Conservation (phyloP, 169 alveolate genomes). For the Plasmodium inui region DNA sequence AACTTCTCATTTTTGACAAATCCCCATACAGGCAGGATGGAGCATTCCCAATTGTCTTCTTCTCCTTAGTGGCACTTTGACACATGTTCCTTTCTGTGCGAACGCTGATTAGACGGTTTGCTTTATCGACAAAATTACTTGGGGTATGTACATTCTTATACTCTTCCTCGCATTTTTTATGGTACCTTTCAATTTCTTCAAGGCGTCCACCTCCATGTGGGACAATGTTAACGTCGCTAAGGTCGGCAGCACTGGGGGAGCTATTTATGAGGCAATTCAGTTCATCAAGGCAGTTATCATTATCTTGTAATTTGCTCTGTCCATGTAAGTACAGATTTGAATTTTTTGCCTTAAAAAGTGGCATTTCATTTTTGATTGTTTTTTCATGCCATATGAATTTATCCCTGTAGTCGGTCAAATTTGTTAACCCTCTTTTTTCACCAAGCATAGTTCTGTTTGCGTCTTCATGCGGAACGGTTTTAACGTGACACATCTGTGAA, state of each 20-base stretch:
- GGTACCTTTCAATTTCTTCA: conserved; percentile 3
- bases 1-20: not conserved
- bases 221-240: not conserved
- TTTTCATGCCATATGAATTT: not conserved
- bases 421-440: not conserved
- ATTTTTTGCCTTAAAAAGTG: not conserved
- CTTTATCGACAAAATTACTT: not conserved
- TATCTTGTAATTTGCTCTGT: not conserved
- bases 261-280: conserved; percentile 18
- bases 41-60: not conserved
- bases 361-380: not conserved
- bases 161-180: conserved; percentile 37
- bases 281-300: conserved; percentile 47
- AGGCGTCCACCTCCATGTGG: not conserved
- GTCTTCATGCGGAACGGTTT: not conserved
- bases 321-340: not conserved
- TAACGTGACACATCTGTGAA: not conserved
- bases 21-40: not conserved
- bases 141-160: conserved; percentile 16
- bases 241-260: not conserved
- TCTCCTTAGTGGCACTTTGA: not conserved
- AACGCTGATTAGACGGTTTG: not conserved
- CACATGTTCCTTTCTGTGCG: not conserved
- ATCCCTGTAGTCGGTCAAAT: not conserved
- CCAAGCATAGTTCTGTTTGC: not conserved